Conservation (phyloP, 805 yeast species). For the Clavispora vitiphila region DNA sequence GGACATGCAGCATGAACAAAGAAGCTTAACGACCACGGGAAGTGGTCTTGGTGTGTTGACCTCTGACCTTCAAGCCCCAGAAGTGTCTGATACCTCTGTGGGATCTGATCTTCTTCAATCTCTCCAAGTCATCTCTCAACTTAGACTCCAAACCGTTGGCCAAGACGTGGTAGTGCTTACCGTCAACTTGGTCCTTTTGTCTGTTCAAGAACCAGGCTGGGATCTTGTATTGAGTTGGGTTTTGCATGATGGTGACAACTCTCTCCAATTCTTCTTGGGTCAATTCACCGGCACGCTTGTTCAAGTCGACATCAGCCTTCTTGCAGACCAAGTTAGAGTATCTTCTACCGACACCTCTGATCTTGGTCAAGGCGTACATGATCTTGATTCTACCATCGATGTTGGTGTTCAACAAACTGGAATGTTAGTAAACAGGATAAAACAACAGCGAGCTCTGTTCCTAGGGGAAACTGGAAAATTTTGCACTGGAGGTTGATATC, state of each 20-base stretch:
- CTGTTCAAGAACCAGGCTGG: conserved; percentile 98
- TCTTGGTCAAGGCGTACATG: conserved; percentile 99
- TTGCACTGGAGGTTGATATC: neutral
- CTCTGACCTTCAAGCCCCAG: conserved; percentile 99
- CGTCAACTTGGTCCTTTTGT: conserved; percentile 97
- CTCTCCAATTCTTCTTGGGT: conserved; percentile 99
- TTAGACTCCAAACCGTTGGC: conserved; percentile 99
- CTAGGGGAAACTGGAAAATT: neutral
- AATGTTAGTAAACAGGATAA: conserved; percentile 2
- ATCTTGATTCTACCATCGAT: conserved; percentile 99
- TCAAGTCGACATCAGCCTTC: conserved; percentile 98
- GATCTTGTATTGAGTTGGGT: conserved; percentile 98
- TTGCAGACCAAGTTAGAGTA: conserved; percentile 99
- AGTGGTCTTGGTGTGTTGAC: conserved; percentile 99
- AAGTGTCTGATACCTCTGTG: conserved; percentile 99
- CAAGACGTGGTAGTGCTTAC: conserved; percentile 98
- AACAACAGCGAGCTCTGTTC: conserved; percentile 4
- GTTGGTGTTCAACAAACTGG: conserved; percentile 98
- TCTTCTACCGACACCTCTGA: conserved; percentile 99
- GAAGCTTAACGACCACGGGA: conserved; percentile 71
- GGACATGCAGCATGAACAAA: conserved; percentile 1
- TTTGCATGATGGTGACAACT: conserved; percentile 99
- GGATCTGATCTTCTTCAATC: conserved; percentile 99
- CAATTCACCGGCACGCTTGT: conserved; percentile 99
- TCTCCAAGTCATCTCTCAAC: conserved; percentile 99